These are phyloP conservation scores for Suzukiozyma palmioleophila DNA, from an alignment of 1,139 yeast genomes.

Conservation along the genomic window DNA sequence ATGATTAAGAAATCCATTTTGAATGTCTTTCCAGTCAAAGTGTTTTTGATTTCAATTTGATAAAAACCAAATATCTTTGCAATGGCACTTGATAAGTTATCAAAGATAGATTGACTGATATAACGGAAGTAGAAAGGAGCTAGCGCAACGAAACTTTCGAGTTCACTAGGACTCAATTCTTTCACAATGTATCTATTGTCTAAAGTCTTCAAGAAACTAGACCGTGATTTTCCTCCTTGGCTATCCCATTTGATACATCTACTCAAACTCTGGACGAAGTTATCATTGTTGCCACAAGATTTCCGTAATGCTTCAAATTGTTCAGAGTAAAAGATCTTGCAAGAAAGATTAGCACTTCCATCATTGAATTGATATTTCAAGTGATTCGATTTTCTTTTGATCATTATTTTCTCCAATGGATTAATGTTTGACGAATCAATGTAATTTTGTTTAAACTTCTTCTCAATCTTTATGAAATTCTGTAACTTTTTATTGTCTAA, in stretches of 20 bases:
- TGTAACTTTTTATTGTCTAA: conserved; percentile 27
- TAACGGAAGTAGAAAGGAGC: conserved; percentile 97
- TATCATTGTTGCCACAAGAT: conserved; percentile 74
- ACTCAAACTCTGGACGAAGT: conserved; percentile 82
- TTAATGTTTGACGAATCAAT: conserved; percentile 15
- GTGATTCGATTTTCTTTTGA: conserved; percentile 82
- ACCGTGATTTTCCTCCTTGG: conserved; percentile 94
- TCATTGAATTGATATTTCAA: conserved; percentile 88
- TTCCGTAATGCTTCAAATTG: conserved; percentile 92
- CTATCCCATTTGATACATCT: conserved; percentile 96
- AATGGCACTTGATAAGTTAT: conserved; percentile 87
- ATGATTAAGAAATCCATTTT: conserved; percentile 90
- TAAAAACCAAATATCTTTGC: conserved; percentile 96
- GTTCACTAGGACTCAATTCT: conserved; percentile 81
- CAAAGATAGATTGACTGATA: conserved; percentile 92
- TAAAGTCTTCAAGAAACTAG: conserved; percentile 84
- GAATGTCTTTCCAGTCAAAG: conserved; percentile 68
- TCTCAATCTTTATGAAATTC: conserved; percentile 40
- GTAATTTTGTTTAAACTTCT: conserved; percentile 36
- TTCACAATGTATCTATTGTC: conserved; percentile 89
- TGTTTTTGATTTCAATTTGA: conserved; percentile 83
- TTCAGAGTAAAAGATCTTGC: conserved; percentile 92
- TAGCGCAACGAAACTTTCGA: conserved; percentile 90
- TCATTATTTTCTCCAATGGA: conserved; percentile 63
- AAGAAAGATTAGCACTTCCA: conserved; percentile 76